These are phyloP conservation scores for Zea luxurians DNA, from an alignment of 176 grass and related monocot species.

Conservation along the genomic window DNA sequence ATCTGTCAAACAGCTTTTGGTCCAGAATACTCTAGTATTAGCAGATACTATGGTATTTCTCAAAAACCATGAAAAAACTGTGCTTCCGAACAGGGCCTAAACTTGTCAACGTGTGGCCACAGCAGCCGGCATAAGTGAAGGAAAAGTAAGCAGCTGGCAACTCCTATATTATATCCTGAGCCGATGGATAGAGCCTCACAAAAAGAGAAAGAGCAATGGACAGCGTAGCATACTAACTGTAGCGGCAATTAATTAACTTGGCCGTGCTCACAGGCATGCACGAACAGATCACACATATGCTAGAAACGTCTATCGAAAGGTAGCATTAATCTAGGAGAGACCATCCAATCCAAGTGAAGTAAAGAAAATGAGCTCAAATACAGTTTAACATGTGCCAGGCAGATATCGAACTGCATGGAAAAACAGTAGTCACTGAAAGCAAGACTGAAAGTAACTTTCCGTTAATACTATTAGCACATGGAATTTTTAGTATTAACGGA, in stretches of 20 bases:
- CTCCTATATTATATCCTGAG: background rate
- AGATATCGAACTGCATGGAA: background rate
- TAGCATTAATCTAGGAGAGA: background rate
- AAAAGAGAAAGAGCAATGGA: background rate
- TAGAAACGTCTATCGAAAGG: slow-evolving; percentile 33
- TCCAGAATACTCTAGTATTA: no score
- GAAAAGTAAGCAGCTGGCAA: background rate
- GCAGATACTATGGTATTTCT: no score
- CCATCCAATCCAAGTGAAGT: background rate
- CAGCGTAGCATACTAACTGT: slow-evolving; percentile 23
- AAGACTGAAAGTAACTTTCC: no score
- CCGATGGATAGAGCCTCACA: background rate
- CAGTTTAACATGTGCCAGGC: background rate
- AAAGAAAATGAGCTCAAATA: background rate
- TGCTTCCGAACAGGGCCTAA: no score
- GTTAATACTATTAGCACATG: no score
- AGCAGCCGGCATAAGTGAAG: background rate
- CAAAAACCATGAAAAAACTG: no score
- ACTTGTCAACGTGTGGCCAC: background rate
- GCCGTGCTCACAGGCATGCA: slow-evolving; percentile 4
- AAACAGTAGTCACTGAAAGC: background rate
- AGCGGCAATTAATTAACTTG: slow-evolving; percentile 10
- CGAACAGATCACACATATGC: slow-evolving; percentile 14
- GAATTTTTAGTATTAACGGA: no score
- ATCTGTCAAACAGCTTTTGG: no score